Evolutionary conservation across 306 rosid genomes (phyloP).

Genomic region (Pyrus bretschneideri): DNA sequence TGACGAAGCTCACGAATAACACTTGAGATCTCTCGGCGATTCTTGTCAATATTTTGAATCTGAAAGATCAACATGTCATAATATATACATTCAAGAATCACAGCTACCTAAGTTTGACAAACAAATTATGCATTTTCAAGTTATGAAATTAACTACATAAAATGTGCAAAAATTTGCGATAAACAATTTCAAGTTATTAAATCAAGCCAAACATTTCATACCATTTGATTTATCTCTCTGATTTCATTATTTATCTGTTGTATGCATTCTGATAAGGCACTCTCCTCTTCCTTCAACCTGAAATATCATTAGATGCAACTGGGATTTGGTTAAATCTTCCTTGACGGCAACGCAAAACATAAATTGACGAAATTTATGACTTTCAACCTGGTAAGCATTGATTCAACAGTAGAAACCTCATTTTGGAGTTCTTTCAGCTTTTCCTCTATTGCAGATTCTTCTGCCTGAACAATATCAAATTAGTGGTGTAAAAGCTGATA

Average conservation of each 20-base stretch:
- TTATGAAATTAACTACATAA: not conserved
- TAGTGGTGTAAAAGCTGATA: not conserved
- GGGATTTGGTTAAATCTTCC: constrained; percentile 12
- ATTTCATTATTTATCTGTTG: constrained; percentile 29
- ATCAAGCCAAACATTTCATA: constrained; percentile 15
- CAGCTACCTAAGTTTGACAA: not conserved
- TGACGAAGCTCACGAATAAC: constrained; percentile 36
- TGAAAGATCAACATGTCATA: constrained; percentile 18
- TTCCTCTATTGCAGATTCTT: constrained; percentile 61
- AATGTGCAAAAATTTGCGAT: not conserved
- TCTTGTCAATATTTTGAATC: constrained; percentile 50
- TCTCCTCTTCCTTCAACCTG: constrained; percentile 70
- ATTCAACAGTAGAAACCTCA: constrained; percentile 46
- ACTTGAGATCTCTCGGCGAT: constrained; percentile 5
- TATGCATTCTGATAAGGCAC: constrained; percentile 23
- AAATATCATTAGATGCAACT: constrained; percentile 17
- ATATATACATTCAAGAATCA: not conserved
- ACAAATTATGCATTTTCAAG: not conserved
- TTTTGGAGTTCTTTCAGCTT: constrained; percentile 46
- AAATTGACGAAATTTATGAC: constrained; percentile 5
- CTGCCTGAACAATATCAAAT: constrained; percentile 50
- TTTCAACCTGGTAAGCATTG: constrained; percentile 37
- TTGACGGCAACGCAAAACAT: constrained; percentile 21
- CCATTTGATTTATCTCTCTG: constrained; percentile 41
- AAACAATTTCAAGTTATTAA: not conserved